Base-by-base conservation (phyloP, 441 rosid species). In the Arabidopsis hybrid region DNA sequence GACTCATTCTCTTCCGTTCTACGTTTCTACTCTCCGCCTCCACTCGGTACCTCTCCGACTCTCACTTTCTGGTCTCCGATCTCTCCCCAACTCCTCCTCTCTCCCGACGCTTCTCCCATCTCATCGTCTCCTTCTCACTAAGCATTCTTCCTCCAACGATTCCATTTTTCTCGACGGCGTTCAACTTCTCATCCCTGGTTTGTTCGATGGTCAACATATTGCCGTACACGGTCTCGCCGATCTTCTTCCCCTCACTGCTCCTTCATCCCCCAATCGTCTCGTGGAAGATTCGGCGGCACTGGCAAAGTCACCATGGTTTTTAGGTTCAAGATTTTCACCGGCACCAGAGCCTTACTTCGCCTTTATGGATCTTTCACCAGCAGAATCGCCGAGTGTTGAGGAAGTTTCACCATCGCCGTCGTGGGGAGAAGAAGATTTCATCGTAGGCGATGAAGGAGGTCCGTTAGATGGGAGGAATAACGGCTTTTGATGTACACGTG, bases 11-110 rank as follows among this genome's bases (percentile, higher is more conserved):
- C 72, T 81, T 8, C 51, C 79, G 12, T 80, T 76, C 50, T 83
- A 85, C 80, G 60, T 83, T 74, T 79, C 86, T 31, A 74, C 78
- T 3, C 87, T 85, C 79, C 83, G 85, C 12, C 51, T 74, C 67
- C 84, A 83, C 72, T 60, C 74, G 38, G 74, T 80, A 16, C 85
- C 82, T 0, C 65, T 65, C 61, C 85, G 84, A 67, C 72, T 81
- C 71, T 73, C 83, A 17, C 26, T 73, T 59, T 39, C 79, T 5
- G 75, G 73, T 21, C 84, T 85, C 76, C 73, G 56, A 57, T 81
- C 60, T 0, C 78, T 79, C 52, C 72, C 80, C 26, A 80, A 76
- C 47, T 79, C 66, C 57, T 64, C 82, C 50, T 14, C 69, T 51
- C 63, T 85, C 65, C 83, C 83, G 40, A 81, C 86, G 17, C 76